Base-by-base conservation (phyloP, 2,329 filamentous ascomycete species). In the Venturia nashicola region DNA sequence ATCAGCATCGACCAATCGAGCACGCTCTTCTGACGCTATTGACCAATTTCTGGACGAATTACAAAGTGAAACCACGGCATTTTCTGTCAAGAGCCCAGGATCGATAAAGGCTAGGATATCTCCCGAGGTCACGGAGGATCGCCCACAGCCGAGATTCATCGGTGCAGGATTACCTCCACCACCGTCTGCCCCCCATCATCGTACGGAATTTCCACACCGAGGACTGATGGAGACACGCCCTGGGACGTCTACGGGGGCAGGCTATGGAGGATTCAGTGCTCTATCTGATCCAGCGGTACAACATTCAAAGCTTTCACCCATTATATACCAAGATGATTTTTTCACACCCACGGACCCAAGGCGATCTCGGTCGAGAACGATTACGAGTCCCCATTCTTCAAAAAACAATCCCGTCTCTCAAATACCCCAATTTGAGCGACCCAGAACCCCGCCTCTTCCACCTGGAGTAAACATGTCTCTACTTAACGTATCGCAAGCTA, bases 1-100 rank as follows among this genome's bases (percentile, higher is more conserved):
- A 65, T 59, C 66, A 65, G 43, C 63, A 39, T 57, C 64, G 34
- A 54, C 43, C 59, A 59, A 44, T 55, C 51, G 63, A 64, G 63
- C 68, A 68, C 46, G 70, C 70, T n/a, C 42, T 16, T 57, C 67
- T 5, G 62, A 67, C 40, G 11, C 64, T 12, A 75, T 76, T 27
- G 74, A 76, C 64, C 70, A 69, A 16, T 76, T 76, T 62, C 66
- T 76, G 16, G 68, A 71, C 43, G 71, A 72, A 16, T 65, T 76
- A 42, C 72, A 76, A 63, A 71, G 71, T 20, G 72, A 75, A 59
- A 70, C 70, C 4, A 68, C 67, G 46, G 62, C 64, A 14, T 65
- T 69, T 27, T 63, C 68, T n/a, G 67, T 67, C 7, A 43, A 62
- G n/a, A 40, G 34, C n/a, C 39, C 20, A 5, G 51, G 48, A 46